Evolutionary conservation across 257 asterid species (phyloP).

Genomic region (Buddleja alternifolia): DNA sequence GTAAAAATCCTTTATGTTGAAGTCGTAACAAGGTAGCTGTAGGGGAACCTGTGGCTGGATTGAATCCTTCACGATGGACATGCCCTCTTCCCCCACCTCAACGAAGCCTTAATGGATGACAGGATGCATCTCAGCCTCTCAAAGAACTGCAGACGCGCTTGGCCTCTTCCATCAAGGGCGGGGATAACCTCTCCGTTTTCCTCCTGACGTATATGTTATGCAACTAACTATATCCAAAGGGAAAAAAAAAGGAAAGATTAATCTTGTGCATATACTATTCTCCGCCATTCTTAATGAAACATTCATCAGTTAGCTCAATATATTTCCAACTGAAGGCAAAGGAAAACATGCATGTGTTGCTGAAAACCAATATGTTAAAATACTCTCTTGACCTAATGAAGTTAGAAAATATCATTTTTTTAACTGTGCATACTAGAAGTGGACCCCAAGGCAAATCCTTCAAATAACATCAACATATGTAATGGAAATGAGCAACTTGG

Average conservation of each 20-base stretch:
- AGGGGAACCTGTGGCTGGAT: too few species aligned
- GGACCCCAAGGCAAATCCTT: background rate
- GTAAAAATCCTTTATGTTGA: too few species aligned
- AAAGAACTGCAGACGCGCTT: too few species aligned
- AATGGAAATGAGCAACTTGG: background rate
- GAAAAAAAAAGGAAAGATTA: background rate
- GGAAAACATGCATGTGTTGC: background rate
- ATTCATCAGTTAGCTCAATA: background rate
- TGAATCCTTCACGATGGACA: too few species aligned
- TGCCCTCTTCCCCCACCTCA: too few species aligned
- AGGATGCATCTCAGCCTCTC: too few species aligned
- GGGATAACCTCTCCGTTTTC: too few species aligned
- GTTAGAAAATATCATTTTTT: background rate
- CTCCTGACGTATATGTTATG: background rate
- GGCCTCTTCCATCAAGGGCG: too few species aligned
- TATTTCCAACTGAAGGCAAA: conserved; percentile 11
- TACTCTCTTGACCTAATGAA: too few species aligned
- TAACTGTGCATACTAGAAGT: background rate
- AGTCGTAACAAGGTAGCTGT: too few species aligned
- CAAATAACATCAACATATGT: background rate
- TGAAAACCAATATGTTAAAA: too few species aligned
- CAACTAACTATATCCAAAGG: background rate
- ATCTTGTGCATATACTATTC: background rate
- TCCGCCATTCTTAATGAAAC: background rate
- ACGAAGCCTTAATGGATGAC: too few species aligned